Percentiles rank a stretch among this genome's conserved stretches.
Conservation (phyloP, 768 basidiomycete species). For the Butyriboletus loyo region DNA sequence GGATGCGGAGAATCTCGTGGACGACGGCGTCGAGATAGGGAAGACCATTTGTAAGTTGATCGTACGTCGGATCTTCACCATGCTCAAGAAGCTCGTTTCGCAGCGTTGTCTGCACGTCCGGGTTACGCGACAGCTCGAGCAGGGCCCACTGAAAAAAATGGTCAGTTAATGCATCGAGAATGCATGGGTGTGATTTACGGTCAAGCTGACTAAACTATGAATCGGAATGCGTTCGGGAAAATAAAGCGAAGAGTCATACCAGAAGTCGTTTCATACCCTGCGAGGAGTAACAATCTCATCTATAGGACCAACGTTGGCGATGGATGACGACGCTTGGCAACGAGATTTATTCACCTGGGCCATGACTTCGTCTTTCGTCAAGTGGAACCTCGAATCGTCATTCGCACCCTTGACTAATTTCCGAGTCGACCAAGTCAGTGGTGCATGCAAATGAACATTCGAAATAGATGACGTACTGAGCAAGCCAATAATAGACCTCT, state of each 20-base stretch:
- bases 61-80: slow-evolving; percentile 48
- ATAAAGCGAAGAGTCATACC: slow-evolving; percentile 4
- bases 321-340: neutral
- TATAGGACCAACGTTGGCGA: neutral
- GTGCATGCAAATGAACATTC: slow-evolving; percentile 13
- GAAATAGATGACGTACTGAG: slow-evolving; percentile 13
- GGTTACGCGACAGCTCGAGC: slow-evolving; percentile 49
- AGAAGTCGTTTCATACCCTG: slow-evolving; percentile 24
- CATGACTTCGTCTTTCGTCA: slow-evolving; percentile 31
- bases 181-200: neutral
- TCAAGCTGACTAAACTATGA: slow-evolving; percentile 15
- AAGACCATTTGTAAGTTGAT: slow-evolving; percentile 46
- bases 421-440: neutral
- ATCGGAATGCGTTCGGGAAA: too few species aligned
- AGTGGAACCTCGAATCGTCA: slow-evolving; percentile 16
- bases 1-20: slow-evolving; percentile 43
- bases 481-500: slow-evolving; percentile 26
- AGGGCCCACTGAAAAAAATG: slow-evolving; percentile 47
- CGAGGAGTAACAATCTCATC: slow-evolving; percentile 17
- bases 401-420: slow-evolving; percentile 36
- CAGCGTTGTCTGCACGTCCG: slow-evolving; percentile 44
- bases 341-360: slow-evolving; percentile 15
- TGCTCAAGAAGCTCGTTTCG: slow-evolving; percentile 48
- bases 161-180: neutral
- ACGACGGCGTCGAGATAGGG: slow-evolving; percentile 55